A percentile compares a stretch with the other conserved stretches of the same genome.
Evolutionary conservation across 768 basidiomycete species (phyloP).

Genomic region (Sporobolomyces phaffii): DNA sequence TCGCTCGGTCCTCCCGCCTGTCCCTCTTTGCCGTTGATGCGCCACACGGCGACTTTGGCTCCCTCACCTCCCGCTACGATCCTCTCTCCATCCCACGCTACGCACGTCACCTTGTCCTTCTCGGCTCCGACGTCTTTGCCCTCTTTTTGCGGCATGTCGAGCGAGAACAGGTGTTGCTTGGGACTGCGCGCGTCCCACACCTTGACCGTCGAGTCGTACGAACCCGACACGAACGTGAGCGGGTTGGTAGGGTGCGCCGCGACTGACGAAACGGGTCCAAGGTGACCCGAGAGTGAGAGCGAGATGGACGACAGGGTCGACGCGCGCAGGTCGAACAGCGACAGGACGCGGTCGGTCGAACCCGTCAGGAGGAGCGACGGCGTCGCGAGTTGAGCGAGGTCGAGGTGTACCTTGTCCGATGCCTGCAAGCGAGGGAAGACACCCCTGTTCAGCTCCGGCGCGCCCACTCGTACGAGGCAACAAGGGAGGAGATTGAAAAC

Average conservation of each 20-base stretch:
- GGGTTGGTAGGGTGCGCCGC: conserved; percentile 48
- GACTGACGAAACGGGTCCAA: conserved; percentile 48
- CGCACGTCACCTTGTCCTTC: conserved; percentile 47
- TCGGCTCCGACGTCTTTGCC: conserved; percentile 46
- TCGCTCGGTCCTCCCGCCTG: conserved; percentile 25
- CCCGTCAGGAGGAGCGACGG: conserved; percentile 47
- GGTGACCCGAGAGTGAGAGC: conserved; percentile 46
- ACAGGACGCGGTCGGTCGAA: conserved; percentile 49
- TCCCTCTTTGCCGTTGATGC: conserved; percentile 25
- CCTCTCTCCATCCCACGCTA: conserved; percentile 51
- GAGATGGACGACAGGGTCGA: conserved; percentile 48
- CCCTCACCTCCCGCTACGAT: conserved; percentile 51
- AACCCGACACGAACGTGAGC: conserved; percentile 47
- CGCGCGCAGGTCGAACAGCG: conserved; percentile 47
- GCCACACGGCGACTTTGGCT: conserved; percentile 43
- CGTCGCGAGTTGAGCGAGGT: conserved; percentile 47
- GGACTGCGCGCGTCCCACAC: conserved; percentile 52
- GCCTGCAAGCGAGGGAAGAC: neutral
- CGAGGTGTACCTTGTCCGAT: conserved; percentile 47
- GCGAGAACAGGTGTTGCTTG: conserved; percentile 48
- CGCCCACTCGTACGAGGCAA: neutral
- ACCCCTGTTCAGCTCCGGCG: neutral
- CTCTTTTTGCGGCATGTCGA: conserved; percentile 44
- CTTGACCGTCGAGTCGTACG: conserved; percentile 47
- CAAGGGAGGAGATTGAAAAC: conserved; percentile 6